These are phyloP conservation scores for Colletotrichum magnum DNA, from an alignment of 2,329 filamentous ascomycete species.

Conservation along the genomic window DNA sequence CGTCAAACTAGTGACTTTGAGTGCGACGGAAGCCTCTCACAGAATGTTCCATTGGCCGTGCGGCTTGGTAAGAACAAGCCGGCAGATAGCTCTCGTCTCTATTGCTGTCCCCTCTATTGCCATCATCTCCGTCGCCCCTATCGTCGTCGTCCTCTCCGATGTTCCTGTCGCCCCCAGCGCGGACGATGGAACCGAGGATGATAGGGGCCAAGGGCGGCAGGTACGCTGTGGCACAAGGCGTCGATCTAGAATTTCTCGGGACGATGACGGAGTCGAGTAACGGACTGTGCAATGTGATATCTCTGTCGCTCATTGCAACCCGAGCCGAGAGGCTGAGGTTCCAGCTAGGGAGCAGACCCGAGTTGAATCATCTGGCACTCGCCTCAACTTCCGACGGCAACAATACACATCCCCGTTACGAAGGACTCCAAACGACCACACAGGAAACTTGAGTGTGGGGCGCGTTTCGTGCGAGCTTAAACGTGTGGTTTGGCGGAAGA, in stretches of 20 bases:
- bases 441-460: background rate
- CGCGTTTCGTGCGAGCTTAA: slow-evolving; percentile 18
- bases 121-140: too few relatives aligned
- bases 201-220: background rate
- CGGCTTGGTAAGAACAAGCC: background rate
- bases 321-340: slow-evolving; percentile 17
- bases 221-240: slow-evolving; percentile 3
- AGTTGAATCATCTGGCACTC: slow-evolving; percentile 6
- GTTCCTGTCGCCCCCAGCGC: background rate
- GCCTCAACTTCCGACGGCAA: slow-evolving; percentile 19
- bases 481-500: background rate
- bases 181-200: slow-evolving; percentile 2
- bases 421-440: background rate
- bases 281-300: background rate
- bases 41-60: slow-evolving; percentile 25
- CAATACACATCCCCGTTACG: background rate
- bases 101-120: too few relatives aligned
- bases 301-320: background rate
- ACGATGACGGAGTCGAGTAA: background rate
- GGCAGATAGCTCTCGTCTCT: background rate
- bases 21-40: slow-evolving; percentile 15
- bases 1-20: slow-evolving; percentile 21
- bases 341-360: background rate
- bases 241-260: slow-evolving; percentile 19
- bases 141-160: too few relatives aligned